These are phyloP conservation scores for Ophiorrhiza pumila DNA, from an alignment of 257 asterid genomes.

Conservation along the genomic window DNA sequence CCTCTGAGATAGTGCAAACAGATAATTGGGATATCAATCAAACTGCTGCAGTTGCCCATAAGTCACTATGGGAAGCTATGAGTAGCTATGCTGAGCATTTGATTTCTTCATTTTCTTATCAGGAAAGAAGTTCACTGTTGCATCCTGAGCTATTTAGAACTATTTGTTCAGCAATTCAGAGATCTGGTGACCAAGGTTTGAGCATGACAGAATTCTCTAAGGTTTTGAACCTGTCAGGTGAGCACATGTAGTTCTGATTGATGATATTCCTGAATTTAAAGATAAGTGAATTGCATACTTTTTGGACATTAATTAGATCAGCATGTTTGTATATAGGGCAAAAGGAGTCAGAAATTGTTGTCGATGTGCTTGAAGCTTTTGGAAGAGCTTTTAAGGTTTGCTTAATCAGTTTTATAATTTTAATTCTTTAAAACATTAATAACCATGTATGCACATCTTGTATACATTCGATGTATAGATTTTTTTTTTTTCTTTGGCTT, in stretches of 20 bases:
- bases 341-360: slow-evolving; percentile 44
- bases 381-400: slow-evolving; percentile 77
- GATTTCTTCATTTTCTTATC: slow-evolving; percentile 40
- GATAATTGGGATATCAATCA: slow-evolving; percentile 33
- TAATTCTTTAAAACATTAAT: slow-evolving; percentile 1
- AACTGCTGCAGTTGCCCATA: slow-evolving; percentile 29
- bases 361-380: slow-evolving; percentile 80
- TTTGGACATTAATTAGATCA: slow-evolving; percentile 22
- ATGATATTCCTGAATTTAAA: slow-evolving; percentile 11
- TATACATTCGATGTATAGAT: background rate
- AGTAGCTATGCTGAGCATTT: slow-evolving; percentile 51
- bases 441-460: background rate
- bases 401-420: slow-evolving; percentile 14
- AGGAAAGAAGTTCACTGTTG: slow-evolving; percentile 28
- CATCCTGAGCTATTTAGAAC: slow-evolving; percentile 57
- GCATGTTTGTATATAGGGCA: slow-evolving; percentile 48
- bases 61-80: slow-evolving; percentile 88
- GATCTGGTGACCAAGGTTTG: slow-evolving; percentile 92
- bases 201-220: slow-evolving; percentile 63
- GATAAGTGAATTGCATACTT: slow-evolving; percentile 2
- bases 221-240: slow-evolving; percentile 54
- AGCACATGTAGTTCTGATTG: slow-evolving; percentile 22
- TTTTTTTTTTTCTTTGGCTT: background rate
- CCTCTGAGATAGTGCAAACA: slow-evolving; percentile 32
- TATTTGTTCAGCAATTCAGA: slow-evolving; percentile 73